These are phyloP conservation scores for Rhynchosporium secalis DNA, from an alignment of 2,329 filamentous ascomycete species.

Conservation along the genomic window DNA sequence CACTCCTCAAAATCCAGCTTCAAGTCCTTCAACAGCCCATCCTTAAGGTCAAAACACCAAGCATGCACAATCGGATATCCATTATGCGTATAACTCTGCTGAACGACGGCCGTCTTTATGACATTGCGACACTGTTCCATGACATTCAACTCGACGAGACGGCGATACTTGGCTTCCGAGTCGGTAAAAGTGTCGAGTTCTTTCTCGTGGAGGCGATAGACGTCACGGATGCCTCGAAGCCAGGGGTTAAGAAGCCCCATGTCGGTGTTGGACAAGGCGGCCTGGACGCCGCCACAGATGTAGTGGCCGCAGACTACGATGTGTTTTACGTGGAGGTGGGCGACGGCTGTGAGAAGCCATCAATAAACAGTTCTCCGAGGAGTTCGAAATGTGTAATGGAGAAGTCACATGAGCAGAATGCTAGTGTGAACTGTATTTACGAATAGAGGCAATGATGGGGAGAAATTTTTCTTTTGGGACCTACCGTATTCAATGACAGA, in stretches of 20 bases:
- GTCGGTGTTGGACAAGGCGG: constrained; percentile 70
- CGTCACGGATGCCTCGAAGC: constrained; percentile 73
- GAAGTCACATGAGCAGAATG: not conserved
- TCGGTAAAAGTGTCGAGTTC: constrained; percentile 66
- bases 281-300: constrained; percentile 75
- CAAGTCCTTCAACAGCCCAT: constrained; percentile 66
- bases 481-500: constrained; percentile 74
- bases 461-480: not conserved
- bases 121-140: constrained; percentile 74
- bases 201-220: constrained; percentile 68
- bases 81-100: constrained; percentile 65
- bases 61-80: constrained; percentile 70
- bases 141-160: constrained; percentile 83
- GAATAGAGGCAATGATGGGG: not conserved
- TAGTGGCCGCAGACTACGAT: constrained; percentile 79
- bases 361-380: not conserved
- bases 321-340: constrained; percentile 77
- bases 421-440: not conserved
- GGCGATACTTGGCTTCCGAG: constrained; percentile 61
- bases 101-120: constrained; percentile 77
- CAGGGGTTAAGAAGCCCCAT: constrained; percentile 71
- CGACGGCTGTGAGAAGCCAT: constrained; percentile 54
- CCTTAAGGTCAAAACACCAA: constrained; percentile 70
- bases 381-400: not conserved
- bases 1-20: constrained; percentile 60